Evolutionary conservation across 306 rosid genomes (phyloP), one percentile per base, ranked within the genome.

Genomic region (Ziziphus jujuba): DNA sequence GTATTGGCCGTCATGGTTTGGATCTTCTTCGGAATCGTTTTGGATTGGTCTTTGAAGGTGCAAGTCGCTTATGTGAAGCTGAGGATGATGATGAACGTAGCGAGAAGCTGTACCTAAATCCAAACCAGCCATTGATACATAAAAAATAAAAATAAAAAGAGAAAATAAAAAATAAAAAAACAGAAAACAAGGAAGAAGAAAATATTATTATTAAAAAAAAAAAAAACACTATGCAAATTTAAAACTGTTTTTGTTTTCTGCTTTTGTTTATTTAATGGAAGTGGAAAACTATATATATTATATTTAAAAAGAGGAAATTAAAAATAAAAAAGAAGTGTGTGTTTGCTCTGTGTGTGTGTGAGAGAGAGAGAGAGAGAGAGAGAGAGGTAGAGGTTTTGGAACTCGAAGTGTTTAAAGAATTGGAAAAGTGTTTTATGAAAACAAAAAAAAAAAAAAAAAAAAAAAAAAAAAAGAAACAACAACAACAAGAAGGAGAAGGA

Each of bases 41-140:
- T 74, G 82, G n/a, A n/a, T n/a, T 0, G 72, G 93, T 9, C 63
- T 68, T 34, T 81, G 96, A 21, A 81, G 87, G 78, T 84, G 78
- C 72, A 88, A 83, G 69, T 85, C 85, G n/a, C 72, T 80, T 52
- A 76, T 81, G 56, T 83, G 96, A 36, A 87, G 90, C 61, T n/a
- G n/a, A n/a, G n/a, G n/a, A n/a, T n/a, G n/a, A n/a, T 70, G 86
- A 68, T 87, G 95, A 69, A 84, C 75, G 70, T 81, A 91, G 75
- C 77, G 89, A n/a, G n/a, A n/a, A 65, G 91, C 85, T 38, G 88
- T 82, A 72, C 90, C 88, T 87, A 91, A 89, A 89, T 87, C 96
- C 79, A 87, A 69, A 84, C 95, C 98, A 70, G 98, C 98, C 98
- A 92, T 91, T 73, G 79, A 70, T 68, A 64, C 74, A 71, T 62